Conservation (phyloP, 805 yeast species). For the Jamesozyma hellenica region DNA sequence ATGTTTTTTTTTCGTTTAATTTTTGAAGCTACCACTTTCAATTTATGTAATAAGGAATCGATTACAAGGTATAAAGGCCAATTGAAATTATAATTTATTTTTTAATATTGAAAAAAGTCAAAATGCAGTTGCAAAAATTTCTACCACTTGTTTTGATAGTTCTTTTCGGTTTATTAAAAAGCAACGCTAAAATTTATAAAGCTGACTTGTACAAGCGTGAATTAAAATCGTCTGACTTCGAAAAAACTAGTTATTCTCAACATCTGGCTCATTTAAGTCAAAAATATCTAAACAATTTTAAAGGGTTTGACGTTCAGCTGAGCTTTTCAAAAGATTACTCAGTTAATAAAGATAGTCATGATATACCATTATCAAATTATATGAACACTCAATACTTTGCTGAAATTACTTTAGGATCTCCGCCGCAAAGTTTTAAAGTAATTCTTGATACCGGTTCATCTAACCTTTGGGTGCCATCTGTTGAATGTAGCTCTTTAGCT, state of each 20-base stretch:
- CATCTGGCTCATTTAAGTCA: slow-evolving; percentile 50
- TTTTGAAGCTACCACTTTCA: too few relatives aligned
- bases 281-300: slow-evolving; percentile 47
- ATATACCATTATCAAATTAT: slow-evolving; percentile 84
- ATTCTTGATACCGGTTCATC: slow-evolving; percentile 94
- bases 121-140: slow-evolving; percentile 6
- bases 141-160: slow-evolving; percentile 23
- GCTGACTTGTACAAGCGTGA: slow-evolving; percentile 53
- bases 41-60: too few relatives aligned
- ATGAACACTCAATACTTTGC: slow-evolving; percentile 94
- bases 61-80: too few relatives aligned
- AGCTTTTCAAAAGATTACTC: slow-evolving; percentile 21
- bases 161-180: slow-evolving; percentile 19
- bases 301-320: slow-evolving; percentile 36
- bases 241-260: slow-evolving; percentile 39
- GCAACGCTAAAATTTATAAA: slow-evolving; percentile 42
- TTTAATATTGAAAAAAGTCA: too few relatives aligned
- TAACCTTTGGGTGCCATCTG: slow-evolving; percentile 91
- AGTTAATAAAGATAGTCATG: slow-evolving; percentile 37
- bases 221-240: slow-evolving; percentile 36
- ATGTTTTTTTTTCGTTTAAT: too few relatives aligned
- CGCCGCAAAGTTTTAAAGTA: slow-evolving; percentile 87
- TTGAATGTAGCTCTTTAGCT: slow-evolving; percentile 85
- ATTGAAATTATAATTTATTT: too few relatives aligned
- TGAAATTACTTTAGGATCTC: slow-evolving; percentile 84